Conservation (phyloP, 805 yeast species). For the Tetrapisispora fleetii region DNA sequence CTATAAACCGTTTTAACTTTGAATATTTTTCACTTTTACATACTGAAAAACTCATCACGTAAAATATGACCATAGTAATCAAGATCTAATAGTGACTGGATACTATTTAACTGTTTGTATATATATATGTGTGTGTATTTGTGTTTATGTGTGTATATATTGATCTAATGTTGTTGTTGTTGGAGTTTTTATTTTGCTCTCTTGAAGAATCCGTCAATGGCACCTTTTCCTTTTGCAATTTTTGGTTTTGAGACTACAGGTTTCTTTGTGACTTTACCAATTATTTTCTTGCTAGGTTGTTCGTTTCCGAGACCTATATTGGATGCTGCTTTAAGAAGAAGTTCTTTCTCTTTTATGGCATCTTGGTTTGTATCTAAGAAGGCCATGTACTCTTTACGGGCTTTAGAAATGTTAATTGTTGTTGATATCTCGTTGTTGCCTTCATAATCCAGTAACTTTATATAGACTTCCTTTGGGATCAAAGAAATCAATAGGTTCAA, state of each 20-base stretch:
- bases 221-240: slow-evolving; percentile 53
- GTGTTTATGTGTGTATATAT: neutral
- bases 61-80: neutral
- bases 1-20: no score
- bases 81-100: neutral
- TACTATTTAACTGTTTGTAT: no score
- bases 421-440: neutral
- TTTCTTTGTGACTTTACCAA: slow-evolving; percentile 18
- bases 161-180: neutral
- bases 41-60: neutral
- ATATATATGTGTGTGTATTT: neutral
- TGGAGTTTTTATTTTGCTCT: slow-evolving; percentile 30
- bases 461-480: slow-evolving; percentile 36
- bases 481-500: slow-evolving; percentile 38
- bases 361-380: slow-evolving; percentile 15
- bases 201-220: slow-evolving; percentile 58
- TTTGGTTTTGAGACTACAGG: slow-evolving; percentile 28
- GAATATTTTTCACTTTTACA: no score
- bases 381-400: slow-evolving; percentile 25
- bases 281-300: slow-evolving; percentile 11
- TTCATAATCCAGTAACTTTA: slow-evolving; percentile 13
- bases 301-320: slow-evolving; percentile 19
- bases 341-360: slow-evolving; percentile 19
- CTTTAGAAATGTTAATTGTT: slow-evolving; percentile 21
- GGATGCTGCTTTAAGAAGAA: slow-evolving; percentile 26